These are phyloP conservation scores for Myrica gale DNA, from an alignment of 306 rosid genomes.

Conservation along the genomic window DNA sequence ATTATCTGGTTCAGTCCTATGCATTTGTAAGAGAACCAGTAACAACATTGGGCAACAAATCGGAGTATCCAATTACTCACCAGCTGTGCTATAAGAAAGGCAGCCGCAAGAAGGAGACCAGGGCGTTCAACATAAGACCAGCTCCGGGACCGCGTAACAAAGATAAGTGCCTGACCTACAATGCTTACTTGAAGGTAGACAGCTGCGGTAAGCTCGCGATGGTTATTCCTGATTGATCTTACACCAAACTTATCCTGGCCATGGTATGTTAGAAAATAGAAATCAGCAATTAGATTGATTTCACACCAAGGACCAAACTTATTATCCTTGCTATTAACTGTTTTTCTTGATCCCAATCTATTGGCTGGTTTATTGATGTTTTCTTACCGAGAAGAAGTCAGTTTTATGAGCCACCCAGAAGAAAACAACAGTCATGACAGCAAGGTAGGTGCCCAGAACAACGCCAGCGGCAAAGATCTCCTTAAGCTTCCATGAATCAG, in stretches of 20 bases:
- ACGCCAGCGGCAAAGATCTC: conserved; percentile 84
- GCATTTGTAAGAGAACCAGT: not conserved
- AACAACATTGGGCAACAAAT: not conserved
- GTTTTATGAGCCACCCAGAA: conserved; percentile 66
- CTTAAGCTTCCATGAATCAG: conserved; percentile 86
- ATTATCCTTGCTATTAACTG: too few species aligned
- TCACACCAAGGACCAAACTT: not conserved
- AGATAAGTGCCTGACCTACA: conserved; percentile 89
- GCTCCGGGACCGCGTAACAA: conserved; percentile 81
- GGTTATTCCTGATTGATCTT: conserved; percentile 40
- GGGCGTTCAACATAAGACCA: conserved; percentile 89
- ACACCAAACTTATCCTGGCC: conserved; percentile 72
- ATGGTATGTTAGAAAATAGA: not conserved
- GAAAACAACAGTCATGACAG: conserved; percentile 86
- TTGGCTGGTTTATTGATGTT: not conserved
- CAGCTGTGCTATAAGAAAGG: conserved; percentile 70
- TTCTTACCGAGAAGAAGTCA: conserved; percentile 64
- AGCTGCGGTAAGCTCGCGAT: conserved; percentile 69
- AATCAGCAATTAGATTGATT: not conserved
- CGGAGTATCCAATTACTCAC: conserved; percentile 37
- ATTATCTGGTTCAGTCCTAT: not conserved
- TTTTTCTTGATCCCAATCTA: too few species aligned
- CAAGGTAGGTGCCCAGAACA: conserved; percentile 77
- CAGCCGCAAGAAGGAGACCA: conserved; percentile 52
- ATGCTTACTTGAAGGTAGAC: conserved; percentile 90